A percentile compares a stretch with the other conserved stretches of the same genome.
Conservation (phyloP, 2,329 filamentous ascomycete species). For the Ilyonectria destructans region DNA sequence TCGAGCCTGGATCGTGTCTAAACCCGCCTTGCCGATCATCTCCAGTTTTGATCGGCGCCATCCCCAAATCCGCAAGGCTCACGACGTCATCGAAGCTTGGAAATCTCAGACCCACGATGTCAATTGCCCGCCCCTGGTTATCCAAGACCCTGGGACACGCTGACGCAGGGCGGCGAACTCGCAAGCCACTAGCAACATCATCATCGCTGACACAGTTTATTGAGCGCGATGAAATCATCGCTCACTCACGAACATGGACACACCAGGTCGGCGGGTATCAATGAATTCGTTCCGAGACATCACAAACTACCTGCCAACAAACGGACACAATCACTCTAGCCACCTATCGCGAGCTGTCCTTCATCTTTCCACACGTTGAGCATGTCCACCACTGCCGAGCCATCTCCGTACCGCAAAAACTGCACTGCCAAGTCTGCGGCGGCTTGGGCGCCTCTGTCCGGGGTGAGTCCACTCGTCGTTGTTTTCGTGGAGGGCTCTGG, state of each 20-base stretch:
- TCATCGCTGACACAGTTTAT: constrained; percentile 13
- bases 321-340: not conserved
- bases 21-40: constrained; percentile 51
- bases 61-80: constrained; percentile 47
- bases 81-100: constrained; percentile 40
- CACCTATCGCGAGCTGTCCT: constrained; percentile 61
- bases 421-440: constrained; percentile 66
- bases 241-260: constrained; percentile 23
- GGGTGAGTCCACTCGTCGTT: constrained; percentile 31
- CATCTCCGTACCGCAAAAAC: constrained; percentile 67
- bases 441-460: constrained; percentile 32
- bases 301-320: constrained; percentile 16
- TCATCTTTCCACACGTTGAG: constrained; percentile 69
- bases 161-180: constrained; percentile 25
- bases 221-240: constrained; percentile 45
- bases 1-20: constrained; percentile 38
- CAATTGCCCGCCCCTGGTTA: constrained; percentile 40
- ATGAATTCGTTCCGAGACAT: constrained; percentile 29
- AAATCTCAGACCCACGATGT: constrained; percentile 44
- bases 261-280: constrained; percentile 33
- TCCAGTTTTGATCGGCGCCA: constrained; percentile 53
- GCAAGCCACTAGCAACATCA: constrained; percentile 29
- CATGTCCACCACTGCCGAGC: constrained; percentile 73
- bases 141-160: constrained; percentile 21
- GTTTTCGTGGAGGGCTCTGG: constrained; percentile 49